Percentiles rank a stretch among this genome's conserved stretches.
These are phyloP conservation scores for Naumovozyma baii DNA, from an alignment of 805 yeast genomes.

Conservation along the genomic window DNA sequence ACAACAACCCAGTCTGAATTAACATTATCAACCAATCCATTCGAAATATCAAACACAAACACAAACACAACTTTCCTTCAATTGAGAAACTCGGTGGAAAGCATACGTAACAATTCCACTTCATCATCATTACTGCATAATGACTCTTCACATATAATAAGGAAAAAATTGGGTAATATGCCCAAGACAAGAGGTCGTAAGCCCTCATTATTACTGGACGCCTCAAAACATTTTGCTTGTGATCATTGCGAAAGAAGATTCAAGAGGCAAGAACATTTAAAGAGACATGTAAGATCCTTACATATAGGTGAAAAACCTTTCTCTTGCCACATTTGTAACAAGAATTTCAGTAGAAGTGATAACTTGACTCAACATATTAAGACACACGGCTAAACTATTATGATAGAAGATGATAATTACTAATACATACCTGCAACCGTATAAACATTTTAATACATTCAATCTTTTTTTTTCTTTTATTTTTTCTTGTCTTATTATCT, in stretches of 20 bases:
- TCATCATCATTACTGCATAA: background rate
- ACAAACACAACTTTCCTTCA: background rate
- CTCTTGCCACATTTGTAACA: conserved; percentile 50
- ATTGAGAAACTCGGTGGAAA: no score
- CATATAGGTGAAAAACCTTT: conserved; percentile 68
- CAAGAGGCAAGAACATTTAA: conserved; percentile 68
- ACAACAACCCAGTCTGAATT: background rate
- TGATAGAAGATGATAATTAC: conserved; percentile 1
- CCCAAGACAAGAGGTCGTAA: conserved; percentile 54
- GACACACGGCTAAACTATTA: conserved; percentile 32
- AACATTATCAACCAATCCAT: background rate
- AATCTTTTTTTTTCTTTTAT: no score
- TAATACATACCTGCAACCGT: conserved; percentile 7
- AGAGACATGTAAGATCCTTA: conserved; percentile 62
- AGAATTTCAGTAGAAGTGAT: conserved; percentile 58
- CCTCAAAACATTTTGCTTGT: conserved; percentile 50
- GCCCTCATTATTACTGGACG: conserved; percentile 51
- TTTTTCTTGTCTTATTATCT: background rate
- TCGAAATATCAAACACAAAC: background rate
- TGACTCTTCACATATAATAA: conserved; percentile 6
- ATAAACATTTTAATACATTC: no score
- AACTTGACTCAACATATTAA: conserved; percentile 59
- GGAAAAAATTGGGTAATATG: conserved; percentile 13
- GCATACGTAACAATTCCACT: background rate
- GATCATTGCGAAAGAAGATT: conserved; percentile 55